Conservation (phyloP, 768 basidiomycete genomes). For the Tricholomella constricta region DNA sequence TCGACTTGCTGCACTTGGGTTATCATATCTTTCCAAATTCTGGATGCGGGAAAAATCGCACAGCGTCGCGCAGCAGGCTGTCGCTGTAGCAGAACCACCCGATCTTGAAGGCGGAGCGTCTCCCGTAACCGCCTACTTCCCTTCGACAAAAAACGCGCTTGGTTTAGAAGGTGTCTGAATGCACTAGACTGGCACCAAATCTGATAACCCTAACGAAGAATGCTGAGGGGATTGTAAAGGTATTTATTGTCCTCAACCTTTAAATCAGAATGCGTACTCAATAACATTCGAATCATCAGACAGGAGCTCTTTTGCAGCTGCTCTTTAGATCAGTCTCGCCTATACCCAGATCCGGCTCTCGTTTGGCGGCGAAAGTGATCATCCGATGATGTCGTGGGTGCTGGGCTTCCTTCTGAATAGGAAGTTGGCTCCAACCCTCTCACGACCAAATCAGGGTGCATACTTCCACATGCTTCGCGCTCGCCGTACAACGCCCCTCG, state of each 20-base stretch:
- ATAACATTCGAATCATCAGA: too few relatives aligned
- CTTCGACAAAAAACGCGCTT: conserved; percentile 23
- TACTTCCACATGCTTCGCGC: conserved; percentile 17
- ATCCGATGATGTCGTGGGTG: conserved; percentile 17
- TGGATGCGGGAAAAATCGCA: conserved; percentile 8
- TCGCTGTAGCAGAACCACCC: neutral
- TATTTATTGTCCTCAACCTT: too few relatives aligned
- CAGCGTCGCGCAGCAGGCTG: conserved; percentile 3
- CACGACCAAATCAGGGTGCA: conserved; percentile 11
- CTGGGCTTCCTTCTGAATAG: conserved; percentile 12
- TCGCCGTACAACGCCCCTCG: conserved; percentile 6
- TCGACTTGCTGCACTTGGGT: conserved; percentile 43
- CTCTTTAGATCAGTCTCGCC: conserved; percentile 1
- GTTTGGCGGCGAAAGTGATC: conserved; percentile 5
- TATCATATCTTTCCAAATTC: conserved; percentile 42
- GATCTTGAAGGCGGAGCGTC: conserved; percentile 19
- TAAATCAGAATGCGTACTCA: too few relatives aligned
- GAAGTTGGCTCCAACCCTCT: too few relatives aligned
- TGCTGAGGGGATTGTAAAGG: too few relatives aligned
- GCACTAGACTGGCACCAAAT: neutral
- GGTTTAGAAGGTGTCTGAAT: conserved; percentile 20
- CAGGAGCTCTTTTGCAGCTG: conserved; percentile 13
- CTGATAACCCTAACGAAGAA: too few relatives aligned
- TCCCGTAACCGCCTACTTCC: conserved; percentile 15
- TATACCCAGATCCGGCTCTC: conserved; percentile 1